Evolutionary conservation across 495 filamentous ascomycete species (phyloP).

Genomic region (Thozetella sp.): DNA sequence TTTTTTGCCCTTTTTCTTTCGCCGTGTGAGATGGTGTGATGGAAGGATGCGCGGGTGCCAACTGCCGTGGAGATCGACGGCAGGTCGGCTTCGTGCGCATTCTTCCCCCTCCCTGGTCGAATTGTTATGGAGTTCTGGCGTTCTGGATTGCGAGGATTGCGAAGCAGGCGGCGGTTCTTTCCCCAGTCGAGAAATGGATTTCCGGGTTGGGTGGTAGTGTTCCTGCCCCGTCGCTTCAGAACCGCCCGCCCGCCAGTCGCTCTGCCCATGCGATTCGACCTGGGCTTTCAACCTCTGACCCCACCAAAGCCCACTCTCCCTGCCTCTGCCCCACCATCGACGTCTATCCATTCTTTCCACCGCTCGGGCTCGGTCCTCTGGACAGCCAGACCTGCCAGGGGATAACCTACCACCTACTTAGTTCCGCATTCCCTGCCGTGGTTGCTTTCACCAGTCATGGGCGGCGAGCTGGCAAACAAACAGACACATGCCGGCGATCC

Average conservation of each 20-base stretch:
- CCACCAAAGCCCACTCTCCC: not conserved
- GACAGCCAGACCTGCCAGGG: not conserved
- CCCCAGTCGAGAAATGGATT: not conserved
- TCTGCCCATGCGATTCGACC: not conserved
- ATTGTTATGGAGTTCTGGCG: not conserved
- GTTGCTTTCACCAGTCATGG: not conserved
- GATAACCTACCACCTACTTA: no score
- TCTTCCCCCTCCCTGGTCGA: no score
- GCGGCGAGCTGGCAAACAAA: not conserved
- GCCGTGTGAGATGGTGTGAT: no score
- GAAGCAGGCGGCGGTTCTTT: no score
- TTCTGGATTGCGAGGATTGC: not conserved
- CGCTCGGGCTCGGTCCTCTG: not conserved
- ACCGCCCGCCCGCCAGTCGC: not conserved
- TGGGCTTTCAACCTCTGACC: no score
- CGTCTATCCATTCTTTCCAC: conserved; percentile 1
- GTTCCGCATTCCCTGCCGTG: not conserved
- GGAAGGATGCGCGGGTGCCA: not conserved
- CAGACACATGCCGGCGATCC: not conserved
- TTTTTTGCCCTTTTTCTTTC: no score
- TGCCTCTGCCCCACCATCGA: not conserved
- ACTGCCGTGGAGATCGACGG: conserved; percentile 1
- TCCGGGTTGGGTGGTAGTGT: not conserved
- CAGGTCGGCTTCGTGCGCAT: not conserved
- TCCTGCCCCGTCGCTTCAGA: conserved; percentile 1